Percentiles rank a stretch among this genome's conserved stretches.
These are phyloP conservation scores for Huntiella abstrusa DNA, from an alignment of 2,329 filamentous ascomycete species.

Conservation along the genomic window DNA sequence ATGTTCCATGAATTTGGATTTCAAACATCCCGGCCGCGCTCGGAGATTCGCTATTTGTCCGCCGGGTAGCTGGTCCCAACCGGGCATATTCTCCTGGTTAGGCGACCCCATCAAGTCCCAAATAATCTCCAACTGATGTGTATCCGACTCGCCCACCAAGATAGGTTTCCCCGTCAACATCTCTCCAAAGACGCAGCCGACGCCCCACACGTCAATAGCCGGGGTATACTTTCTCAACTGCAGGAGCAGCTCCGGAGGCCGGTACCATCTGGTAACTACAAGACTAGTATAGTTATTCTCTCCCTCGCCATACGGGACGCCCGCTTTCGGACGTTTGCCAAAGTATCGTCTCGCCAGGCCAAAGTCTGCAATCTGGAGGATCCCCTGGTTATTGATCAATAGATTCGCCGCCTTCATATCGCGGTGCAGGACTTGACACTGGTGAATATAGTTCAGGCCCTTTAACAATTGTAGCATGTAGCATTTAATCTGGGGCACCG, in stretches of 20 bases:
- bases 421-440: slow-evolving; percentile 74
- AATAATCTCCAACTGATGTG: slow-evolving; percentile 80
- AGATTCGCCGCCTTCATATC: slow-evolving; percentile 99
- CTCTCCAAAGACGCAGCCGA: slow-evolving; percentile 96
- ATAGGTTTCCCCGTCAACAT: slow-evolving; percentile 94
- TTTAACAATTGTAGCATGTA: slow-evolving; percentile 89
- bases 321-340: slow-evolving; percentile 57
- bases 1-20: slow-evolving; percentile 56
- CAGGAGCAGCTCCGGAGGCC: slow-evolving; percentile 79
- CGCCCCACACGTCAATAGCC: slow-evolving; percentile 95
- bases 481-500: slow-evolving; percentile 87
- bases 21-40: slow-evolving; percentile 43
- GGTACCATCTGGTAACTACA: slow-evolving; percentile 93
- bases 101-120: slow-evolving; percentile 85
- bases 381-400: slow-evolving; percentile 82
- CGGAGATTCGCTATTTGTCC: slow-evolving; percentile 55
- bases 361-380: slow-evolving; percentile 94
- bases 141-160: slow-evolving; percentile 70
- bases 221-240: slow-evolving; percentile 86
- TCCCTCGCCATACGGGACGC: slow-evolving; percentile 66
- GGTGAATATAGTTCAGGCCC: slow-evolving; percentile 77
- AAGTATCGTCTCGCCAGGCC: slow-evolving; percentile 88
- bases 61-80: slow-evolving; percentile 67
- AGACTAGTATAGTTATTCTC: slow-evolving; percentile 86
- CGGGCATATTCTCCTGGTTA: slow-evolving; percentile 80